phyloP scores from a whole-genome alignment of 129 eudicot genomes.

The Arctium minus region DNA sequence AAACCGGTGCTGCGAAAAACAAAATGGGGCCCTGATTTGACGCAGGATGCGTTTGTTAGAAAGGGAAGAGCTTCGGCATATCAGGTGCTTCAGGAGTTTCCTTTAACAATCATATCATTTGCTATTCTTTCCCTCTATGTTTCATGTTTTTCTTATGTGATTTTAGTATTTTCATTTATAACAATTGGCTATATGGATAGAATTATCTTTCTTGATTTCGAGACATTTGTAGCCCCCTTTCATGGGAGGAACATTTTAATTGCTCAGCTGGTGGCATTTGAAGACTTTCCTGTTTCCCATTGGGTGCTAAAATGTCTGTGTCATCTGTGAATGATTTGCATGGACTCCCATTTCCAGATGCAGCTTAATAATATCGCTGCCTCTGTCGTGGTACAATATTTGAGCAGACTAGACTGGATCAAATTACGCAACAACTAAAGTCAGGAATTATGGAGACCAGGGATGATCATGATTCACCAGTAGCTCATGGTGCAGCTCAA shows the following conservation, averaged over 20 bases:
- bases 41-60: slow-evolving; percentile 69
- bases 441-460: slow-evolving; percentile 45
- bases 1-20: slow-evolving; percentile 68
- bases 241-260: no score
- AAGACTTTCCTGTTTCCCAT: not conserved
- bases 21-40: slow-evolving; percentile 92
- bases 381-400: slow-evolving; percentile 72
- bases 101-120: slow-evolving; percentile 1
- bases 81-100: slow-evolving; percentile 57
- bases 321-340: slow-evolving; percentile 66
- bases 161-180: not conserved
- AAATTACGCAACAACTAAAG: slow-evolving; percentile 66
- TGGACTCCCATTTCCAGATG: slow-evolving; percentile 67
- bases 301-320: slow-evolving; percentile 54
- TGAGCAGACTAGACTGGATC: slow-evolving; percentile 98
- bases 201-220: slow-evolving; percentile 19
- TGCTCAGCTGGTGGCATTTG: no score
- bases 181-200: slow-evolving; percentile 9
- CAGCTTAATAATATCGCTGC: slow-evolving; percentile 70
- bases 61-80: slow-evolving; percentile 90
- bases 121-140: not conserved
- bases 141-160: not conserved
- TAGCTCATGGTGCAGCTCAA: slow-evolving; percentile 13
- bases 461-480: slow-evolving; percentile 32
- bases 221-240: slow-evolving; percentile 34